phyloP scores from a whole-genome alignment of 257 asterid species.

The Solanum ossicruentum region DNA sequence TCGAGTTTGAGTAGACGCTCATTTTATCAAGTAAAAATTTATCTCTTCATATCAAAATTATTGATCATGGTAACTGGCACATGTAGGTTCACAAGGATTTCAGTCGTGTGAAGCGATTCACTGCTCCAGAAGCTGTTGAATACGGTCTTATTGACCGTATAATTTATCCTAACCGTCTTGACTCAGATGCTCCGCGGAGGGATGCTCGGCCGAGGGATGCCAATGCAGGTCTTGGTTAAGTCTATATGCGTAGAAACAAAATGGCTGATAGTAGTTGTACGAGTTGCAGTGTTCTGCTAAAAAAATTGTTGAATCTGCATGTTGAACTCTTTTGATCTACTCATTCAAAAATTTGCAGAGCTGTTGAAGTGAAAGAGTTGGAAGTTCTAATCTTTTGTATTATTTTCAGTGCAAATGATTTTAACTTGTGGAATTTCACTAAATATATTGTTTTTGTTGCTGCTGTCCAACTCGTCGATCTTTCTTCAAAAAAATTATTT shows the following conservation, averaged over 20 bases:
- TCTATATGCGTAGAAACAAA: not conserved
- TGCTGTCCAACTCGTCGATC: no score
- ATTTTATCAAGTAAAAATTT: not conserved
- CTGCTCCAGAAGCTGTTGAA: slow-evolving; percentile 75
- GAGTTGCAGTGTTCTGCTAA: not conserved
- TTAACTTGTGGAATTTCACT: no score
- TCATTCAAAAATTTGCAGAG: not conserved
- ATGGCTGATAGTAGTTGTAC: not conserved
- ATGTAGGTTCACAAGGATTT: slow-evolving; percentile 67
- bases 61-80: not conserved
- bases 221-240: slow-evolving; percentile 55
- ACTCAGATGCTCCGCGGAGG: slow-evolving; percentile 32
- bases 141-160: slow-evolving; percentile 81
- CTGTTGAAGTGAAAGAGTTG: not conserved
- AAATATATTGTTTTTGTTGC: no score
- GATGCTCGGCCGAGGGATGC: slow-evolving; percentile 35
- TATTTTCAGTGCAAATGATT: not conserved
- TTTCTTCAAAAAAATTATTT: not conserved
- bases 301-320: not conserved
- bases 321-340: not conserved
- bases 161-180: slow-evolving; percentile 55
- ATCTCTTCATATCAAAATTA: not conserved
- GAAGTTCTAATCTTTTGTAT: not conserved
- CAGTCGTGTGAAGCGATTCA: slow-evolving; percentile 50
- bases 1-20: not conserved